These are phyloP conservation scores for Jatropha multifida DNA, from an alignment of 441 rosid species.

Conservation along the genomic window DNA sequence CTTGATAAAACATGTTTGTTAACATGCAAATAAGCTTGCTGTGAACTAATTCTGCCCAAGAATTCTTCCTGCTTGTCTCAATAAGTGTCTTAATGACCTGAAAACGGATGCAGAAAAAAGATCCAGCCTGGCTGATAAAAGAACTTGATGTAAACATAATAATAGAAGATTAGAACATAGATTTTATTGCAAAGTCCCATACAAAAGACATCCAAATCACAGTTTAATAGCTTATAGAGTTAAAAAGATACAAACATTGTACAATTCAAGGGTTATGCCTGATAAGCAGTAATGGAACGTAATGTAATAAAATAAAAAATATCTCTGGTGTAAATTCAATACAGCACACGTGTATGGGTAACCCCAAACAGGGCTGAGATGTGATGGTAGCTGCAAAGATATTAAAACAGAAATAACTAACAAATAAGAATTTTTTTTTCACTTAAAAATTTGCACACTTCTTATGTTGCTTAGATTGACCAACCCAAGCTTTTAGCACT, in stretches of 20 bases:
- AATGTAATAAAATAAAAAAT: no score
- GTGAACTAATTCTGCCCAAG: slow-evolving; percentile 98
- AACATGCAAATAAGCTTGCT: slow-evolving; percentile 90
- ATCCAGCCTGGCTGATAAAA: slow-evolving; percentile 2
- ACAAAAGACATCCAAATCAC: not conserved
- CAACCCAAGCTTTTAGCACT: not conserved
- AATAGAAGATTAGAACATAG: not conserved
- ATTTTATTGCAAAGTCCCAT: no score
- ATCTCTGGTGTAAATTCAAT: no score
- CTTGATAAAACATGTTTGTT: slow-evolving; percentile 86
- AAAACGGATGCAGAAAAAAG: slow-evolving; percentile 21
- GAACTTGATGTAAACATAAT: not conserved
- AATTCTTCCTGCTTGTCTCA: slow-evolving; percentile 70
- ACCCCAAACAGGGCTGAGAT: no score
- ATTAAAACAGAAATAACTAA: no score
- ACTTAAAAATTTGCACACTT: not conserved
- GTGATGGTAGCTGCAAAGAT: no score
- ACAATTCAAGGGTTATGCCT: not conserved
- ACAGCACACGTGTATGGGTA: no score
- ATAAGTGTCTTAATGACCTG: slow-evolving; percentile 89
- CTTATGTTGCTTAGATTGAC: not conserved
- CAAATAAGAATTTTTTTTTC: no score
- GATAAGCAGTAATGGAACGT: not conserved
- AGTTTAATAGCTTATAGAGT: not conserved
- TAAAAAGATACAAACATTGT: not conserved